Base-by-base conservation (phyloP, 495 filamentous ascomycete species). In the Zalerion maritima region DNA sequence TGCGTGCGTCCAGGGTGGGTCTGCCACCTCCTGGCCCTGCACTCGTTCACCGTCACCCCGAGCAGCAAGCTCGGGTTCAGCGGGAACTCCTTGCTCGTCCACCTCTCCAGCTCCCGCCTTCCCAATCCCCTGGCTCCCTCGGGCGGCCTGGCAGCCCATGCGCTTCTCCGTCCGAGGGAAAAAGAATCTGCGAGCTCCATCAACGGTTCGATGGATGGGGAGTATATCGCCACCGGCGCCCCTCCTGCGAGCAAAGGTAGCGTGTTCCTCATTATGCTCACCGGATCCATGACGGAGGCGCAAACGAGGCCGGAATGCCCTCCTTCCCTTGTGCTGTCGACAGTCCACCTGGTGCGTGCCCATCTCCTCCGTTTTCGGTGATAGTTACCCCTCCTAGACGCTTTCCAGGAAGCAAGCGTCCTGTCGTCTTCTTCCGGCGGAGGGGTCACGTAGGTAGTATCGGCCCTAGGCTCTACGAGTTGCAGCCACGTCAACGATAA, bases 1-100 rank as follows among this genome's bases (percentile, higher is more conserved):
- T 97, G 89, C 31, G 89, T 94, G 26, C 89, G 61, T 3, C 85
- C 83, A 0, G 89, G 91, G 17, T 96, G 55, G 1, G 93, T 85
- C 58, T 97, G 89, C 78, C 80, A 96, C 17, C 64, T 59, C 28
- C 80, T 67, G 11, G 74, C 71, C 8, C 79, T 64, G 8, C 71
- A 73, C 5, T 73, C 83, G 47, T 96, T 83, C 28, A 97, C 58
- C 20, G 69, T 74, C 6, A 83, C 74, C 2, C 75, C 78, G 7
- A 96, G 64, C 10, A 97, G 38, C 14, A 89, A 51, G 6, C 81
- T 78, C 4, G 89, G 89, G 40, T 96, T 80, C 5, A 92, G 46
- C 1, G 77, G 71, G 52, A 92, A 94, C 31, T 83, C 75, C 1
- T 75, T 64, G 27, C 64, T 64, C 6, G 53, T 44, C 50, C 69